A percentile compares a stretch with the other conserved stretches of the same genome.
These are phyloP conservation scores for Plasmodium malariae DNA, from an alignment of 169 alveolate species.

Conservation along the genomic window DNA sequence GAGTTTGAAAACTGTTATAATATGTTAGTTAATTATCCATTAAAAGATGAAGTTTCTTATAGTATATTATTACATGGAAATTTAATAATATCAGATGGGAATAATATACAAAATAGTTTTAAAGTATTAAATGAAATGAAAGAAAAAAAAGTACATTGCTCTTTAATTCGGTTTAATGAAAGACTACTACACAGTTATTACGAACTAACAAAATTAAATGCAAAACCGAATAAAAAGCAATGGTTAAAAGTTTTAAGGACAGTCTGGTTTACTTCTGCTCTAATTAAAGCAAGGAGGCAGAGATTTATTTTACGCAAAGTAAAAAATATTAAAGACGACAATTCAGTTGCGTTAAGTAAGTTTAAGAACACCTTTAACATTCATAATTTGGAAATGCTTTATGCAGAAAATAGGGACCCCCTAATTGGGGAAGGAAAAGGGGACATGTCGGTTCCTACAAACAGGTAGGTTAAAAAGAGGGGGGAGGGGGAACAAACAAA, in stretches of 20 bases:
- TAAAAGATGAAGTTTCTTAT: constrained; percentile 71
- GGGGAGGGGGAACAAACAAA: background rate
- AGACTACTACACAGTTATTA: constrained; percentile 28
- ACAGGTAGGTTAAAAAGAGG: background rate
- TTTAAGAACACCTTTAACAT: constrained; percentile 45
- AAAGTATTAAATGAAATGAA: constrained; percentile 46
- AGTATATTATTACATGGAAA: constrained; percentile 56
- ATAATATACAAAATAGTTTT: constrained; percentile 22
- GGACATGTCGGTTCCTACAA: background rate
- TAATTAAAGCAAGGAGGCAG: constrained; percentile 66
- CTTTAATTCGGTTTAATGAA: constrained; percentile 58
- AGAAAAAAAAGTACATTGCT: constrained; percentile 27
- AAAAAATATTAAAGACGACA: constrained; percentile 9
- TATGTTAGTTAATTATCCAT: constrained; percentile 24
- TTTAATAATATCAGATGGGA: constrained; percentile 24
- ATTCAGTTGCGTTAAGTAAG: constrained; percentile 18
- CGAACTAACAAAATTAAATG: constrained; percentile 55
- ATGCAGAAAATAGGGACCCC: constrained; percentile 49
- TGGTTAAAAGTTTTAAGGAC: constrained; percentile 59
- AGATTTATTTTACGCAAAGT: constrained; percentile 32
- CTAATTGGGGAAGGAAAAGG: background rate
- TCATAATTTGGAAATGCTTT: constrained; percentile 38
- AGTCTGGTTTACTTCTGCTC: constrained; percentile 67
- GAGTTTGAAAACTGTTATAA: constrained; percentile 31
- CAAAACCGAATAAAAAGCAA: constrained; percentile 19